phyloP scores from a whole-genome alignment of 495 filamentous ascomycete genomes.

The Entonaema liquescens region DNA sequence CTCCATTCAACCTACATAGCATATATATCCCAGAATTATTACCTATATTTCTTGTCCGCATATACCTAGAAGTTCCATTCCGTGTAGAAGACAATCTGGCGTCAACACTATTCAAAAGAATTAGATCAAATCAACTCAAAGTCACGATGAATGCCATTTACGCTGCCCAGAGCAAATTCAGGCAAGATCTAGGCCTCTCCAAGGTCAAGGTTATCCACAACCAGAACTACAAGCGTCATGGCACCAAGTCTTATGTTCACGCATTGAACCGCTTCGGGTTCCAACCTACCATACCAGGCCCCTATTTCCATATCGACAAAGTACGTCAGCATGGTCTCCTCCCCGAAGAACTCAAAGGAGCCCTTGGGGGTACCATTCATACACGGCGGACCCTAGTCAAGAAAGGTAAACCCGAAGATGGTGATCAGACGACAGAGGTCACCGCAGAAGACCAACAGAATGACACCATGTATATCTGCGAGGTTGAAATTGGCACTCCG shows the following conservation, averaged over 20 bases:
- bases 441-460: slow-evolving; percentile 78
- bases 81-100: background rate
- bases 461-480: slow-evolving; percentile 73
- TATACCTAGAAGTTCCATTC: slow-evolving; percentile 22
- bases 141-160: slow-evolving; percentile 48
- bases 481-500: slow-evolving; percentile 73
- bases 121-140: background rate
- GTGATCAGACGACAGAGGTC: slow-evolving; percentile 60
- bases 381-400: slow-evolving; percentile 61
- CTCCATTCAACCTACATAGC: background rate
- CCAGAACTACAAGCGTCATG: slow-evolving; percentile 68
- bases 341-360: slow-evolving; percentile 39
- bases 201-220: slow-evolving; percentile 65
- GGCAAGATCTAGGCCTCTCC: slow-evolving; percentile 51
- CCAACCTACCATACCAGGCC: slow-evolving; percentile 72
- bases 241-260: slow-evolving; percentile 77
- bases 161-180: slow-evolving; percentile 46
- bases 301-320: slow-evolving; percentile 64
- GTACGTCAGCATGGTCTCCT: slow-evolving; percentile 47
- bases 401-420: slow-evolving; percentile 45
- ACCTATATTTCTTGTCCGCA: background rate
- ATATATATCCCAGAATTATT: background rate
- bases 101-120: slow-evolving; percentile 7
- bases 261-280: slow-evolving; percentile 76
- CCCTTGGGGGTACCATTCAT: slow-evolving; percentile 58